Evolutionary conservation across 805 yeast species (phyloP), one percentile per base, ranked within the genome.

Genomic region (Saccharomyces eubayanus): DNA sequence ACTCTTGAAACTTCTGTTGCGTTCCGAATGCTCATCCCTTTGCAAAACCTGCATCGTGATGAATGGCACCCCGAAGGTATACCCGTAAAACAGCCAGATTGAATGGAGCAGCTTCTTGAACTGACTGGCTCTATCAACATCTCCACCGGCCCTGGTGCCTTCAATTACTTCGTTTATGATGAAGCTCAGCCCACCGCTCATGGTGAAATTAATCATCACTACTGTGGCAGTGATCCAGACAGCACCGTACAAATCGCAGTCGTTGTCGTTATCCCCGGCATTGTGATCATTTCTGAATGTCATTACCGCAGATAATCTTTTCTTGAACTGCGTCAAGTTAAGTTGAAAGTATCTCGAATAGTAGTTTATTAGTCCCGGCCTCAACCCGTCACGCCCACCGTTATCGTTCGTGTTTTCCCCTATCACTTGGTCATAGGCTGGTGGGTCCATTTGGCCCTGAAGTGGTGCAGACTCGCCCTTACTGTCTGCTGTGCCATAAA

Each of bases 171-270:
- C 76, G 28, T 80, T 76, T n/a, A 82, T 73, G n/a, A 89, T 61
- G 24, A 86, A 64, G 49, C 84, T 82, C 2, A 87, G 79, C 21
- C 87, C 77, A 0, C 96, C 85, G 36, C 86, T 80, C 47, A 90
- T 78, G 54, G 89, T 83, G 70, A 90, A 90, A 66, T 88, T 75
- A 31, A 84, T 73, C 58, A 87, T 81, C 0, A 88, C 81, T 50
- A 89, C 80, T 0, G 96, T 85, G 0, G 90, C 89, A 11, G 92
- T 87, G 47, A 91, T 83, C 98, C 98, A 91, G 20, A 89, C 74
- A 6, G 95, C 86, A 0, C 97, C 97, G 67, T 89, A 92, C 51
- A 91, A 71, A 63, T 91, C 98, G 2, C 55, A 53, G 5, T 53
- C 85, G 81, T 51, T 58, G 54, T 14, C 75, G 74, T 43, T 75